A percentile compares a stretch with the other conserved stretches of the same genome.
Evolutionary conservation across 2,329 filamentous ascomycete species (phyloP).

Genomic region (Nemania diffusa): DNA sequence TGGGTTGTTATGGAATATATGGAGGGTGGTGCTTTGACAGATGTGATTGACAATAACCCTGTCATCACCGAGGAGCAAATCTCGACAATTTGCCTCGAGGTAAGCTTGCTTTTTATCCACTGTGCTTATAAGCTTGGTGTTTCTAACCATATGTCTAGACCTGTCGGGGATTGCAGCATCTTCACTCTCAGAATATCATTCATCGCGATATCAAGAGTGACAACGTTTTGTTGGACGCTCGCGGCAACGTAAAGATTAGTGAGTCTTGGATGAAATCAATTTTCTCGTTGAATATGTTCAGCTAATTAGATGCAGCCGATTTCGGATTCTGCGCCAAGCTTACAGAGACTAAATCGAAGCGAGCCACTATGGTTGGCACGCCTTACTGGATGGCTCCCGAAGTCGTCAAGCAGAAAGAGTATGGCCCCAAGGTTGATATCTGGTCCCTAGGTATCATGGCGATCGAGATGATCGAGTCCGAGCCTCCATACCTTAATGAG

Average conservation of each 20-base stretch:
- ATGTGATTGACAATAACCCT: constrained; percentile 98
- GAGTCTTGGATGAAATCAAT: constrained; percentile 54
- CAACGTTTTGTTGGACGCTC: constrained; percentile 93
- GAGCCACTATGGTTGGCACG: constrained; percentile 98
- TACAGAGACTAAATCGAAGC: constrained; percentile 95
- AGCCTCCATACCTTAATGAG: constrained; percentile 97
- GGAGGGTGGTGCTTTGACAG: constrained; percentile 96
- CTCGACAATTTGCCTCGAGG: constrained; percentile 95
- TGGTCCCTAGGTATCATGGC: constrained; percentile 99
- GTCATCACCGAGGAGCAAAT: constrained; percentile 97
- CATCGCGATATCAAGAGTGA: constrained; percentile 99
- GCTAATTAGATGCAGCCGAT: constrained; percentile 72
- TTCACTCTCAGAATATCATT: constrained; percentile 96
- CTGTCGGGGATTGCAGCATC: constrained; percentile 91
- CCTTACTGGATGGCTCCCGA: constrained; percentile 99
- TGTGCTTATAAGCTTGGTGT: neutral
- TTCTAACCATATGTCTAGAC: constrained; percentile 67
- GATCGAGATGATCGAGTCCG: constrained; percentile 99
- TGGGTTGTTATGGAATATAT: constrained; percentile 99
- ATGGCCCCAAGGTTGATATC: constrained; percentile 97
- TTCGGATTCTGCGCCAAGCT: constrained; percentile 99
- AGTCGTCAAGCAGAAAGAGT: constrained; percentile 99
- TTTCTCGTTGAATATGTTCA: constrained; percentile 47
- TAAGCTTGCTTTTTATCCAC: constrained; percentile 58
- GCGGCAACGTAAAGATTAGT: constrained; percentile 98